These are phyloP conservation scores for Skeletonema marinoi DNA, from an alignment of 108 stramenopile species.

Conservation along the genomic window DNA sequence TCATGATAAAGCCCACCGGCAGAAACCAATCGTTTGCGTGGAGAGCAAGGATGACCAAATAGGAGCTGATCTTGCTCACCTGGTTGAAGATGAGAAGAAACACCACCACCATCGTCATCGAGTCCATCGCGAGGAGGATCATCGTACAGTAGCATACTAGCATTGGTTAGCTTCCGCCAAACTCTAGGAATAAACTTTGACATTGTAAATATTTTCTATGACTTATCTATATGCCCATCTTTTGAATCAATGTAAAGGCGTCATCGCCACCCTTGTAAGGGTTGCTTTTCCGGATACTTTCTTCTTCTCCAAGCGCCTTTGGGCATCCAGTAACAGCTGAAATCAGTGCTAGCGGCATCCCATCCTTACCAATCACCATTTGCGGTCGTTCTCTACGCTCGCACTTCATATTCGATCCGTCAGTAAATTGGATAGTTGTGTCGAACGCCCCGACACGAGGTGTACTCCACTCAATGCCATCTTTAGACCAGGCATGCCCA, in stretches of 20 bases:
- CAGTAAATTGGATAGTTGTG: constrained; percentile 31
- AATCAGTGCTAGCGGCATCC: constrained; percentile 26
- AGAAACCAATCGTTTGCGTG: not conserved
- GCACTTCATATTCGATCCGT: constrained; percentile 32
- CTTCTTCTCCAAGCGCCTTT: constrained; percentile 13
- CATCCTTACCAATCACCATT: constrained; percentile 29
- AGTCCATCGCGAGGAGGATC: not conserved
- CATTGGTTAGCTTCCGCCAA: not conserved
- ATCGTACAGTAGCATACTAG: not conserved
- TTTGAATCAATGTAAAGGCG: constrained; percentile 31
- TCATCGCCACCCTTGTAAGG: constrained; percentile 38
- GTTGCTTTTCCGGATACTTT: not conserved
- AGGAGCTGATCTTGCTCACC: not conserved
- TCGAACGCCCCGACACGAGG: constrained; percentile 40
- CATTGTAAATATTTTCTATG: too few species aligned
- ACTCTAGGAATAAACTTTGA: not conserved
- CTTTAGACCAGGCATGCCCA: constrained; percentile 43
- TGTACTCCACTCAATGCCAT: constrained; percentile 31
- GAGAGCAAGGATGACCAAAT: not conserved
- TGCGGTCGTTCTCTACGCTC: constrained; percentile 41
- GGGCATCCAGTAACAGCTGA: constrained; percentile 37
- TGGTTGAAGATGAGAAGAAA: not conserved
- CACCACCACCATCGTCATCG: not conserved
- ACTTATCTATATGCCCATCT: not conserved
- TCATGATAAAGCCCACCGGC: not conserved